Evolutionary conservation across 805 yeast genomes (phyloP).

Genomic region (Zygosaccharomyces pseudorouxii): DNA sequence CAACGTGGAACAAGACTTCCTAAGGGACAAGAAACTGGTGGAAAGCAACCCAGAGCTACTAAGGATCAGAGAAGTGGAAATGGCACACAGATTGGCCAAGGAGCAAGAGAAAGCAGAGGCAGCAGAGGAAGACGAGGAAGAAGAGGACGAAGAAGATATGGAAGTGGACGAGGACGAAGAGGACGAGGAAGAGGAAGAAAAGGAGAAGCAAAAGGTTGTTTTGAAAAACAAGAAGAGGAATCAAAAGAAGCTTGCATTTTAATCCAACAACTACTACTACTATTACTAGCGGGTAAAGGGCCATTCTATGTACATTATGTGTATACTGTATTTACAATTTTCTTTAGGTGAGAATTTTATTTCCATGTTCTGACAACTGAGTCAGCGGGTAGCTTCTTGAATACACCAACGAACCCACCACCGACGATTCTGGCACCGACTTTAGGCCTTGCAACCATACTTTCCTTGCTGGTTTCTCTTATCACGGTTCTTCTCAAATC

Average conservation of each 20-base stretch:
- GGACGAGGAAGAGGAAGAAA: slow-evolving; percentile 47
- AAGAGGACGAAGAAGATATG: slow-evolving; percentile 43
- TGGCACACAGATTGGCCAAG: slow-evolving; percentile 70
- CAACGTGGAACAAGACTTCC: slow-evolving; percentile 81
- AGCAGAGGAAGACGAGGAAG: slow-evolving; percentile 42
- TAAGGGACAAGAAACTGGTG: slow-evolving; percentile 81
- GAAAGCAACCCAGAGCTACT: slow-evolving; percentile 84
- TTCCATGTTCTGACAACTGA: slow-evolving; percentile 12
- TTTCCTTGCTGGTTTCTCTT: slow-evolving; percentile 40
- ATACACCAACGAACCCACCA: slow-evolving; percentile 48
- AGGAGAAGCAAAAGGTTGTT: slow-evolving; percentile 57
- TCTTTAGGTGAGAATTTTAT: slow-evolving; percentile 1
- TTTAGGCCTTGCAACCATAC: slow-evolving; percentile 46
- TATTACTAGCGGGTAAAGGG: slow-evolving; percentile 2
- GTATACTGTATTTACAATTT: slow-evolving; percentile 7
- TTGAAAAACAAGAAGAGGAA: slow-evolving; percentile 45
- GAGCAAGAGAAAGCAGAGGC: slow-evolving; percentile 54
- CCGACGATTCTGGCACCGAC: slow-evolving; percentile 46
- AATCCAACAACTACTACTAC: slow-evolving; percentile 5
- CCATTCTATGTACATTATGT: slow-evolving; percentile 10
- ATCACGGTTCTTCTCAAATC: slow-evolving; percentile 40
- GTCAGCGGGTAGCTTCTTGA: slow-evolving; percentile 32
- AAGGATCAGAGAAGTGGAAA: slow-evolving; percentile 89
- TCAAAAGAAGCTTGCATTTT: slow-evolving; percentile 41
- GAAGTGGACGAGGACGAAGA: slow-evolving; percentile 46